A percentile compares a stretch with the other conserved stretches of the same genome.
Conservation (phyloP, 441 rosid species). For the Daphne laureola region DNA sequence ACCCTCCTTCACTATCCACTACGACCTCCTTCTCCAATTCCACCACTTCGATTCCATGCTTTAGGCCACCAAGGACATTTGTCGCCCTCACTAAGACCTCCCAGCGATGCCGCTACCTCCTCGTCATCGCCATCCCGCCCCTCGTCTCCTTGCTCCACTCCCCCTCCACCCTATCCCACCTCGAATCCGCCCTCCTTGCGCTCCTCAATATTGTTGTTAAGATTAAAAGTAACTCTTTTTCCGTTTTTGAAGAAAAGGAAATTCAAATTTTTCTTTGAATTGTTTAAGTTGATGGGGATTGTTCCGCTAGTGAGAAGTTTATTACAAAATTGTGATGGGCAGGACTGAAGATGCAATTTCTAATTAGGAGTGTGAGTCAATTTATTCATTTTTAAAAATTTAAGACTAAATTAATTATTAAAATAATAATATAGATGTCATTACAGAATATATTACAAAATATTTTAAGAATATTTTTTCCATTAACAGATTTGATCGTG, state of each 20-base stretch:
- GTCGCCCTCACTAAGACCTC: constrained; percentile 91
- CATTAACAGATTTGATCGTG: too few species aligned
- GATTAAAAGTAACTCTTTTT: constrained; percentile 60
- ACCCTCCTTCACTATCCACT: constrained; percentile 31
- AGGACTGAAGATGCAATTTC: too few species aligned
- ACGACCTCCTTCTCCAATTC: constrained; percentile 47
- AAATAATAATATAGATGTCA: too few species aligned
- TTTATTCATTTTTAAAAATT: too few species aligned
- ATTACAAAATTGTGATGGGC: too few species aligned
- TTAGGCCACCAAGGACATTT: constrained; percentile 75
- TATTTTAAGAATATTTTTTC: too few species aligned
- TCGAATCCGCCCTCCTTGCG: constrained; percentile 75
- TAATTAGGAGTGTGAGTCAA: too few species aligned
- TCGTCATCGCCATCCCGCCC: constrained; percentile 50
- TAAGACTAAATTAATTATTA: too few species aligned
- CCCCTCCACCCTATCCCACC: constrained; percentile 36
- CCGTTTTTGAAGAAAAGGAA: neutral
- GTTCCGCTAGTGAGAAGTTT: too few species aligned
- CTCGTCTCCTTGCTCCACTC: constrained; percentile 72
- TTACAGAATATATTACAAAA: too few species aligned
- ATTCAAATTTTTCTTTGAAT: too few species aligned
- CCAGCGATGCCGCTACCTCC: constrained; percentile 72
- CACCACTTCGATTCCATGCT: constrained; percentile 46
- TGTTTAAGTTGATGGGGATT: too few species aligned
- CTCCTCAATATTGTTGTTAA: constrained; percentile 91